phyloP scores from a whole-genome alignment of 345 rosid species.

The Eucalyptus polybractea region DNA sequence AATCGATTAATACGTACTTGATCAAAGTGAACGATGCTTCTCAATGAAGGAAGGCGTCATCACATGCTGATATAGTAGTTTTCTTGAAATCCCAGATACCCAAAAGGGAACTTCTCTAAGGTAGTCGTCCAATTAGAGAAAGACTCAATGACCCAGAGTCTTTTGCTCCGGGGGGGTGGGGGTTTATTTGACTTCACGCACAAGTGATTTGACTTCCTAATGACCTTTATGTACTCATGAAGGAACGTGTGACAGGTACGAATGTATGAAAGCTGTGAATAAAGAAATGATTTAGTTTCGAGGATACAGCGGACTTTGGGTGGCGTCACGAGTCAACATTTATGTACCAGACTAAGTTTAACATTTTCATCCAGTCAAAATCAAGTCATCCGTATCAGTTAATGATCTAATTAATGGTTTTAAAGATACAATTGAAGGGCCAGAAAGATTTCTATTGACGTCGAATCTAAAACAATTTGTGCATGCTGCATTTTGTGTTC shows the following conservation, averaged over 20 bases:
- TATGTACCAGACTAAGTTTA: background rate
- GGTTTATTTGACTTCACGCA: background rate
- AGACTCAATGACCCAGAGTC: background rate
- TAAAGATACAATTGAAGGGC: background rate
- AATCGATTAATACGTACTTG: background rate
- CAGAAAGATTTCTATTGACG: background rate
- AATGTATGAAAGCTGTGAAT: background rate
- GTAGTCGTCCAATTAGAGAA: background rate
- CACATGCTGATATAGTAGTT: background rate
- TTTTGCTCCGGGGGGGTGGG: background rate
- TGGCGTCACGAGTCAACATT: background rate
- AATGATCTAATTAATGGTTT: background rate
- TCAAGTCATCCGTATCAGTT: background rate
- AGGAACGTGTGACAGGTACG: background rate
- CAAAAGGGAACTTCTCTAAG: background rate
- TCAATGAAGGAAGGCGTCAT: background rate
- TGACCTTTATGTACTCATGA: background rate
- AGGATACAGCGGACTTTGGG: background rate
- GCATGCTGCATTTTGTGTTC: background rate
- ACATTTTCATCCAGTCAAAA: background rate
- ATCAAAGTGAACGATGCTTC: background rate
- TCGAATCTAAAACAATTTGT: background rate
- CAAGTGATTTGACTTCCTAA: background rate
- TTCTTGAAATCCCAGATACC: background rate
- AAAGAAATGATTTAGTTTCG: background rate